Evolutionary conservation across 305 asterid genomes (phyloP).

Genomic region (Fraxinus sp.): DNA sequence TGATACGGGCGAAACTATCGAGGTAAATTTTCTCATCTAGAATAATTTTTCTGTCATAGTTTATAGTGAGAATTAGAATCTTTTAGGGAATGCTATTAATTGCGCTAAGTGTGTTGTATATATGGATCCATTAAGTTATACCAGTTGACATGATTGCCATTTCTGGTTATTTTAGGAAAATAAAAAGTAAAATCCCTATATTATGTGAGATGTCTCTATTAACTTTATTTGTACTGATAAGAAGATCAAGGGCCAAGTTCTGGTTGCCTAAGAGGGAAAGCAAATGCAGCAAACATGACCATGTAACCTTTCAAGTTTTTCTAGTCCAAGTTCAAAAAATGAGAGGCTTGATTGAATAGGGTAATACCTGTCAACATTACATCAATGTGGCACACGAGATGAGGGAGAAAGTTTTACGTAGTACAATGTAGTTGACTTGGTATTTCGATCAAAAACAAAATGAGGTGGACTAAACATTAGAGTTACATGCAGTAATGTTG

Average conservation of each 20-base stretch:
- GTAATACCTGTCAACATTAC: conserved; percentile 7
- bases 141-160: not conserved
- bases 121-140: not conserved
- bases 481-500: not conserved
- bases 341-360: not conserved
- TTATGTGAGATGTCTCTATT: not conserved
- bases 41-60: not conserved
- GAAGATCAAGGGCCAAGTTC: not conserved
- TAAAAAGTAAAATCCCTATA: not conserved
- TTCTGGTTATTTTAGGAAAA: not conserved
- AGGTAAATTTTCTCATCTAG: conserved; percentile 51
- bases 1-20: conserved; percentile 64
- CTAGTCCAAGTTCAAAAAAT: not conserved
- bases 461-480: not conserved
- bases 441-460: not conserved
- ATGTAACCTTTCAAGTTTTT: not conserved
- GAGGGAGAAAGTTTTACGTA: not conserved
- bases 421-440: not conserved
- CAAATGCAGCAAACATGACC: not conserved
- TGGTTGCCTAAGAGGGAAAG: not conserved
- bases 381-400: conserved; percentile 17
- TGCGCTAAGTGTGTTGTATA: not conserved
- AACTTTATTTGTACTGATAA: not conserved
- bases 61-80: not conserved
- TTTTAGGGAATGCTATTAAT: not conserved